Base-by-base conservation (phyloP, 2,329 filamentous ascomycete species). In the Gremmenia infestans region DNA sequence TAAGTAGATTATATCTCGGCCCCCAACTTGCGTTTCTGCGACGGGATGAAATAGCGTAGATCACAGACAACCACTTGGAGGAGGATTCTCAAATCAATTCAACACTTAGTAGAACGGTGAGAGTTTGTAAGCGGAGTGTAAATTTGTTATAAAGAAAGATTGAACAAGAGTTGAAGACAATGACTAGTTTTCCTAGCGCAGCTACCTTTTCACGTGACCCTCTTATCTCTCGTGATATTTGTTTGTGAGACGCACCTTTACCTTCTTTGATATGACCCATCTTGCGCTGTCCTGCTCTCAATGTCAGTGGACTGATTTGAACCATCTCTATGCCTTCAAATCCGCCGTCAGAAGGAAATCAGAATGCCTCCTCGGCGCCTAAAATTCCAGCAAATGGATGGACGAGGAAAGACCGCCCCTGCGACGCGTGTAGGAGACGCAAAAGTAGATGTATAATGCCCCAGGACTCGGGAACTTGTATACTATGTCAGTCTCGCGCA, bases 401-500 rank as follows among this genome's bases (percentile, higher is more conserved):
- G 62, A 60, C 62, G 14, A 56, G 63, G 5, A 90, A 89, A 9
- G 90, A 91, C 64, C 88, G 90, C 19, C 78, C 77, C 39, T 82
- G 78, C 60, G 94, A 76, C 14, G 89, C 85, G 55, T 78, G 65
- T 48, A 53, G 65, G 36, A 58, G 63, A 35, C 55, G 65, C 15
- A 67, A 67, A 52, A 65, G 61, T 47, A 54, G 86, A 71, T 93
- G 89, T 74, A 84, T 90, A 58, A 81, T 88, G 63, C 85, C 90
- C 66, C 86, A 91, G 69, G 85, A 86, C 63, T 81, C 87, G 61
- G 78, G 80, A 39, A 76, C 80, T 63, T 93, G 89, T 72, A 80
- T 89, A 58, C 80, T 89, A 61, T 94, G 89, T 73, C 86, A 89
- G 69, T 83, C 85, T 68, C 84, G 85, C 70, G 86, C 86, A 66